Evolutionary conservation across 140 eudicot species (phyloP), one percentile per base, ranked within the genome.

Genomic region (Oenanthe javanica): DNA sequence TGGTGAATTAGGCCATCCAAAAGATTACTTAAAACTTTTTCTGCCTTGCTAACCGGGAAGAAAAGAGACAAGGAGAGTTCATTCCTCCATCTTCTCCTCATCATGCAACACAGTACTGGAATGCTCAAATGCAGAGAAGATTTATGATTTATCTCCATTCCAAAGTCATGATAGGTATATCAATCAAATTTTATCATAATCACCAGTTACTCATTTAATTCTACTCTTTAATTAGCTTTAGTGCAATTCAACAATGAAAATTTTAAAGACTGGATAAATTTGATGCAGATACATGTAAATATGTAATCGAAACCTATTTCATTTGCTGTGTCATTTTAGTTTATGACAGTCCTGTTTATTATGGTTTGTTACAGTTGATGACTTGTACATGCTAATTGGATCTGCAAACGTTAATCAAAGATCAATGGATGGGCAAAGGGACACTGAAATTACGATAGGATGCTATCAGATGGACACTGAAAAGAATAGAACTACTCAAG

Each of bases 111-210:
- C 87, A 88, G 21, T 95, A 95, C 70, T 90, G 92, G 92, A 88
- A 85, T 77, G 95, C 99, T 82, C 97, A 95, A 84, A 83, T 86
- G 57, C 88, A 89, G 66, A 82, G 97, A 83, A 85, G 97, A 77
- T 95, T 95, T 78, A 95, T 95, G 99, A 85, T 95, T 78, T 95
- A 95, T 49, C 96, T 95, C 16, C 99, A 95, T 86, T 89, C 97
- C 48, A 95, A 95, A 89, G 91, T 95, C 87, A 92, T 95, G 97
- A 95, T 95, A 82, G 99, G 99, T 92, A 93, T 23, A 77, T 46
- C 19, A n/a, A 54, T 12, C 21, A n/a, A 47, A 72, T 15, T 23
- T 74, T 74, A n/a, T 11, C n/a, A 23, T 43, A 47, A 74, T 21
- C 23, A 36, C 38, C 46, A 38, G 16, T 38, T n/a, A 15, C 7